A percentile compares a stretch with the other conserved stretches of the same genome.
These are phyloP conservation scores for Serendipita sp. DNA, from an alignment of 768 basidiomycete species.

Conservation along the genomic window DNA sequence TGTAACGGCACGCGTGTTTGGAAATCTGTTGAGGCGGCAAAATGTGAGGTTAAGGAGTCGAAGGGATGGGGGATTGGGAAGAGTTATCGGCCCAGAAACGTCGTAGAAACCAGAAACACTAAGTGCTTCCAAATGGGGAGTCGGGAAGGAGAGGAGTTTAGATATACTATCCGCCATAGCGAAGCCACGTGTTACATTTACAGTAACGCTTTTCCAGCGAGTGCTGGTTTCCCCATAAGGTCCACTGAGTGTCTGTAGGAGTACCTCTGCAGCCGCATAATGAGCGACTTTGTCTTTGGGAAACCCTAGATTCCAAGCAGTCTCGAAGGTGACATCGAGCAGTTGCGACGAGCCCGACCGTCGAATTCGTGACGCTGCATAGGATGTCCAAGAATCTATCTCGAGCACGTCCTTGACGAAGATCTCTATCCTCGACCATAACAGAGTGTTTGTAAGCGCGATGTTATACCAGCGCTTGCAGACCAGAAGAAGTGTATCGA, in stretches of 20 bases:
- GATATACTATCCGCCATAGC: not conserved
- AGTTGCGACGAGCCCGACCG: not conserved
- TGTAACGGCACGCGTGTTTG: not conserved
- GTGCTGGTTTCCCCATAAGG: not conserved
- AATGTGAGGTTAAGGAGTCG: not conserved
- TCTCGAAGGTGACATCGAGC: not conserved
- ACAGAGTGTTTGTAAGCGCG: not conserved
- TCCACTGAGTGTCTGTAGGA: not conserved
- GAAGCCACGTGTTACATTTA: not conserved
- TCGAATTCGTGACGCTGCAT: not conserved
- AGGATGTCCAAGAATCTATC: not conserved
- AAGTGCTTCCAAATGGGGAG: not conserved
- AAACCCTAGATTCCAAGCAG: not conserved
- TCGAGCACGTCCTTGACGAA: not conserved
- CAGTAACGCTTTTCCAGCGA: not conserved
- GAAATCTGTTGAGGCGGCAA: not conserved
- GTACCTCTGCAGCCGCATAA: not conserved
- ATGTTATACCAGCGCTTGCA: not conserved
- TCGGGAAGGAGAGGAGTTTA: not conserved
- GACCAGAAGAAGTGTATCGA: not conserved
- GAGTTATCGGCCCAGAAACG: not conserved
- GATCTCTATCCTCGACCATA: not conserved
- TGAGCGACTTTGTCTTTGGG: not conserved
- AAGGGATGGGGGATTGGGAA: not conserved
- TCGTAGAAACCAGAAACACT: not conserved